phyloP scores from a whole-genome alignment of 2,329 filamentous ascomycete genomes.

The Hymenoscyphus fraxineus region DNA sequence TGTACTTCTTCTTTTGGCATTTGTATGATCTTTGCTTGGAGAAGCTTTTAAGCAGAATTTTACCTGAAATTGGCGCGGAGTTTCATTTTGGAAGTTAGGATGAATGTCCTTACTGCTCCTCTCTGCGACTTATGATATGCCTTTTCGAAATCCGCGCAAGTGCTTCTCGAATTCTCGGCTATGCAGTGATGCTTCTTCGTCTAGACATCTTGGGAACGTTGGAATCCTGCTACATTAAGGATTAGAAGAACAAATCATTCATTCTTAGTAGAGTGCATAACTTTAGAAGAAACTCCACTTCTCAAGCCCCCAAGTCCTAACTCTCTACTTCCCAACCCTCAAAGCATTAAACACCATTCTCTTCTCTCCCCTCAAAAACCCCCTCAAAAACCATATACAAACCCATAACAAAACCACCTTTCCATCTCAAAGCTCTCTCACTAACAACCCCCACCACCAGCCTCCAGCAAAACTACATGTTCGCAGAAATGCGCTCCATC shows the following conservation, averaged over 20 bases:
- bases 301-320: no score
- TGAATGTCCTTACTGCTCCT: no score
- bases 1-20: neutral
- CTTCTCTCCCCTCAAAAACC: neutral
- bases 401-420: neutral
- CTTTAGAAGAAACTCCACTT: no score
- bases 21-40: neutral
- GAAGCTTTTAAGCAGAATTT: no score
- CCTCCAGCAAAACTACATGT: constrained; percentile 94
- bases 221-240: neutral
- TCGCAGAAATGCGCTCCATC: constrained; percentile 74
- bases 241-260: neutral
- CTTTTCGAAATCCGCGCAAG: no score
- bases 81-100: no score
- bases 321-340: no score
- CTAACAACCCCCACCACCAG: constrained; percentile 43
- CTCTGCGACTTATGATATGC: no score
- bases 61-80: no score
- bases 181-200: no score
- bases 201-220: no score
- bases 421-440: neutral
- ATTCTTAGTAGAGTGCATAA: neutral
- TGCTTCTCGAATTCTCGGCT: no score
- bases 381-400: neutral
- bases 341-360: neutral